Percentiles rank a stretch among this genome's conserved stretches.
phyloP scores from a whole-genome alignment of 106 monocot species.

The Cymbidium sinense region DNA sequence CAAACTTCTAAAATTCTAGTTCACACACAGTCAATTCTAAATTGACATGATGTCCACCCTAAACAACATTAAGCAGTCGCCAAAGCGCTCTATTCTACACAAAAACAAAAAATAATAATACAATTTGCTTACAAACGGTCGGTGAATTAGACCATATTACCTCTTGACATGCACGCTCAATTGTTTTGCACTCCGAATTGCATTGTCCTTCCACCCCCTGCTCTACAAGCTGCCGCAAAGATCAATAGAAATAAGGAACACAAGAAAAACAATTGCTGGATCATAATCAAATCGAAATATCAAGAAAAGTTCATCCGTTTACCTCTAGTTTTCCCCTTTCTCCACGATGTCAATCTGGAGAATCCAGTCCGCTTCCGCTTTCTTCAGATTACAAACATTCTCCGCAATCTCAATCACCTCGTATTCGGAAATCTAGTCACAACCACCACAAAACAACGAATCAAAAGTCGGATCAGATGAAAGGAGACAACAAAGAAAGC shows the following conservation, averaged over 20 bases:
- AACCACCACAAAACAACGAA: background rate
- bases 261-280: background rate
- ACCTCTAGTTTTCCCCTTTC: slow-evolving; percentile 89
- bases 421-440: slow-evolving; percentile 71
- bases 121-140: background rate
- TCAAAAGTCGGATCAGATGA: background rate
- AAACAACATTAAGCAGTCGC: background rate
- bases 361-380: slow-evolving; percentile 96
- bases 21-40: background rate
- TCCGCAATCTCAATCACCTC: slow-evolving; percentile 95
- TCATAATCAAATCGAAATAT: background rate
- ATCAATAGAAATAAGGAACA: slow-evolving; percentile 5
- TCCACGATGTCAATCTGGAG: slow-evolving; percentile 91
- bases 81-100: background rate
- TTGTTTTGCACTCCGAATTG: slow-evolving; percentile 91
- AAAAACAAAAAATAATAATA: background rate
- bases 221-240: slow-evolving; percentile 72
- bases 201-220: slow-evolving; percentile 88
- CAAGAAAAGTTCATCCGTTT: background rate
- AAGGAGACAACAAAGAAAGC: background rate
- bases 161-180: slow-evolving; percentile 95
- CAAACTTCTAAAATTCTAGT: background rate
- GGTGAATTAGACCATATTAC: slow-evolving; percentile 16
- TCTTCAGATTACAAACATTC: slow-evolving; percentile 97
- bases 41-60: background rate